phyloP scores from a whole-genome alignment of 2,329 filamentous ascomycete genomes.

The Paraphaeosphaeria minitans region DNA sequence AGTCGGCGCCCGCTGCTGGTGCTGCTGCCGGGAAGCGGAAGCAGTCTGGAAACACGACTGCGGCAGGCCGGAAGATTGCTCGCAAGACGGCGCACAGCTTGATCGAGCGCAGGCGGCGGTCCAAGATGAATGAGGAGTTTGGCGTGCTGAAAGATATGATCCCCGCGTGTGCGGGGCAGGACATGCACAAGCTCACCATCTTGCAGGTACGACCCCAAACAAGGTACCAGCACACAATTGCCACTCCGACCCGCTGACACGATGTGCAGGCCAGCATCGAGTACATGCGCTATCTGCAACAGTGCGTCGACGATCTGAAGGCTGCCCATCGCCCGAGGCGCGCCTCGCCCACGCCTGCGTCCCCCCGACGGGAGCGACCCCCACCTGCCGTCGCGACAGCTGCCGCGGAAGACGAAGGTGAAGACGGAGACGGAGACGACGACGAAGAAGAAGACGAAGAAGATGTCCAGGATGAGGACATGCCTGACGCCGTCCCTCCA shows the following conservation, averaged over 20 bases:
- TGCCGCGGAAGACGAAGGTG: slow-evolving; percentile 45
- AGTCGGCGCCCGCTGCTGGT: slow-evolving; percentile 23
- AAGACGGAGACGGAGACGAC: slow-evolving; percentile 53
- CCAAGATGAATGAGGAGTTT: slow-evolving; percentile 99
- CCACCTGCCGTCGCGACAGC: slow-evolving; percentile 22
- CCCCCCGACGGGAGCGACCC: slow-evolving; percentile 30
- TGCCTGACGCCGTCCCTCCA: slow-evolving; percentile 45
- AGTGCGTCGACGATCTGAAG: slow-evolving; percentile 83
- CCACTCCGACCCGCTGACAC: slow-evolving; percentile 6
- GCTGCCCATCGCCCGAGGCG: slow-evolving; percentile 35
- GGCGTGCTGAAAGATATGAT: slow-evolving; percentile 92
- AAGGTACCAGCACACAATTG: too few relatives aligned
- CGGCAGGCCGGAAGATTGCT: slow-evolving; percentile 91
- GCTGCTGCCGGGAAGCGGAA: slow-evolving; percentile 69
- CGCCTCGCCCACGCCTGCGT: slow-evolving; percentile 34
- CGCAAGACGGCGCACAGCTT: slow-evolving; percentile 95
- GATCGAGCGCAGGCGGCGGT: slow-evolving; percentile 85
- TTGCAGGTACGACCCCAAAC: slow-evolving; percentile 69
- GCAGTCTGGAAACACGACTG: slow-evolving; percentile 70
- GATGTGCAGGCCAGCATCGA: slow-evolving; percentile 82
- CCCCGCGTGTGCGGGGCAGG: slow-evolving; percentile 86
- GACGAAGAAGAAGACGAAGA: slow-evolving; percentile 53
- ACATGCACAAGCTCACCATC: slow-evolving; percentile 98
- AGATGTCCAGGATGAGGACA: slow-evolving; percentile 54
- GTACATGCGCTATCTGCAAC: slow-evolving; percentile 91